Conservation (phyloP, 805 yeast species). For the Candida silvicultrix region DNA sequence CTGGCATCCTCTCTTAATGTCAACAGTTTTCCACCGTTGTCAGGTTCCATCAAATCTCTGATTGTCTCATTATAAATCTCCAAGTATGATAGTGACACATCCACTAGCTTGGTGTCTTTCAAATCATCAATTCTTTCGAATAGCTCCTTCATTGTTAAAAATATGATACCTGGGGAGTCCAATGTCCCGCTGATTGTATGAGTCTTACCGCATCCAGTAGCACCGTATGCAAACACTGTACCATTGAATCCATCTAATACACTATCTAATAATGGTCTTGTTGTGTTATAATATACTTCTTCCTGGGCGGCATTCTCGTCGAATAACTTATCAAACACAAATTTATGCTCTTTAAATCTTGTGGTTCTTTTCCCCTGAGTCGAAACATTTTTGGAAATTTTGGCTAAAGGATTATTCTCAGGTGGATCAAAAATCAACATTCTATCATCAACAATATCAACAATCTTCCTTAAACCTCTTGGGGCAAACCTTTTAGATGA, state of each 20-base stretch:
- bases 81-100: conserved; percentile 63
- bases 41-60: conserved; percentile 67
- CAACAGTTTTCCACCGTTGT: conserved; percentile 36
- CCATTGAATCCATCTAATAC: conserved; percentile 84
- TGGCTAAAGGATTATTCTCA: conserved; percentile 50
- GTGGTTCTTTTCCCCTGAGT: conserved; percentile 32
- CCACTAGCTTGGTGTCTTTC: conserved; percentile 48
- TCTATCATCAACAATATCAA: conserved; percentile 76
- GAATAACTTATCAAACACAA: conserved; percentile 76
- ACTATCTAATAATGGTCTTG: conserved; percentile 65
- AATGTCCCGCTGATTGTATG: conserved; percentile 80
- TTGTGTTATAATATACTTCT: conserved; percentile 60
- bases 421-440: conserved; percentile 88
- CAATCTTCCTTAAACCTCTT: conserved; percentile 56
- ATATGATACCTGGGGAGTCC: conserved; percentile 72
- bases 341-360: conserved; percentile 65
- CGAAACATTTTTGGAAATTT: conserved; percentile 27
- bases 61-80: conserved; percentile 92
- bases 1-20: conserved; percentile 68
- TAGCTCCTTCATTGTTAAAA: conserved; percentile 70
- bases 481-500: conserved; percentile 25
- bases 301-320: conserved; percentile 60
- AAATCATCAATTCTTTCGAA: conserved; percentile 54
- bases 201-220: conserved; percentile 98
- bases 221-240: conserved; percentile 93